These are phyloP conservation scores for Tubosaeta sp. DNA, from an alignment of 768 basidiomycete genomes.

Conservation along the genomic window DNA sequence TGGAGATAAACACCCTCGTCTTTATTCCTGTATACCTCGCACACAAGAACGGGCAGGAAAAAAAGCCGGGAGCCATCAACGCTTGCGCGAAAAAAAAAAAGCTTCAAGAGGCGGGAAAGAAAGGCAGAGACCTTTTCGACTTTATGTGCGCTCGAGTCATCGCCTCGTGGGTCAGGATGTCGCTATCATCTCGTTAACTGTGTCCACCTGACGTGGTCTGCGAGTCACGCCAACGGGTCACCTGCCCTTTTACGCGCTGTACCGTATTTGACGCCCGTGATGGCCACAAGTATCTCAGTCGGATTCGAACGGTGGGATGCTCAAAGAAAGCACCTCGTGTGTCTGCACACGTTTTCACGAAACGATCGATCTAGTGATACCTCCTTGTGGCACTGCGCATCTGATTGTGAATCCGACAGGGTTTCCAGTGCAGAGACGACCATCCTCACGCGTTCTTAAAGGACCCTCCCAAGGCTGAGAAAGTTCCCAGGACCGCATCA, in stretches of 20 bases:
- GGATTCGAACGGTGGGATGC: not conserved
- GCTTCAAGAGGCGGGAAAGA: too few species aligned
- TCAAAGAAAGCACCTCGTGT: slow-evolving; percentile 8
- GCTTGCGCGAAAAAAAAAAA: too few species aligned
- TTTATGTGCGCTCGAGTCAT: slow-evolving; percentile 15
- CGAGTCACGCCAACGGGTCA: slow-evolving; percentile 5
- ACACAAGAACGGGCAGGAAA: not conserved
- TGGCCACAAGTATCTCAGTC: not conserved
- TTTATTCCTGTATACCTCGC: too few species aligned
- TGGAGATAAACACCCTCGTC: too few species aligned
- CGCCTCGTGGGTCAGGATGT: slow-evolving; percentile 3
- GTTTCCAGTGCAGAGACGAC: not conserved
- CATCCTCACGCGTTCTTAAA: not conserved
- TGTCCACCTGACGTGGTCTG: slow-evolving; percentile 17
- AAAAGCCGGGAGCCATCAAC: too few species aligned
- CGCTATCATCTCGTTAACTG: slow-evolving; percentile 5
- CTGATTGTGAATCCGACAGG: not conserved
- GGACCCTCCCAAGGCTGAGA: not conserved
- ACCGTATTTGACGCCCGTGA: not conserved
- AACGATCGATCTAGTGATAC: slow-evolving; percentile 7
- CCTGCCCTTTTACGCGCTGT: slow-evolving; percentile 4
- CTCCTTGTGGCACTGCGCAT: not conserved
- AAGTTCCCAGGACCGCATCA: not conserved
- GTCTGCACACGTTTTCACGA: slow-evolving; percentile 10
- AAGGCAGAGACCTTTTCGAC: too few species aligned